Evolutionary conservation across 2,329 filamentous ascomycete genomes (phyloP), one percentile per base, ranked within the genome.

Genomic region (Fusarium decemcellulare): DNA sequence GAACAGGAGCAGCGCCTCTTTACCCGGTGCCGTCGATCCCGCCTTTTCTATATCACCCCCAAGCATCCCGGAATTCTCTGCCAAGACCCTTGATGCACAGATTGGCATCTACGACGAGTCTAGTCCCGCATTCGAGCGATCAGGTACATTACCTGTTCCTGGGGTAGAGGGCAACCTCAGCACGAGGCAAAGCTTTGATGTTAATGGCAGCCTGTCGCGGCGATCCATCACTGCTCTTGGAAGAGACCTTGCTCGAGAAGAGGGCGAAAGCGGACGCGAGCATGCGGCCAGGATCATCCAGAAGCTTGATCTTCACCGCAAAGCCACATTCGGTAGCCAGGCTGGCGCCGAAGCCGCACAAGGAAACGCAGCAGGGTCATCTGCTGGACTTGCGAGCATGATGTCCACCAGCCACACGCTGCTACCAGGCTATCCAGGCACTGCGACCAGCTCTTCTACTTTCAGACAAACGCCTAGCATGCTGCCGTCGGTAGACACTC

Each of bases 1-100:
- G 69, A 85, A 84, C 34, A 82, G 85, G 53, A 85, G 85, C 51
- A 83, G 78, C 59, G 81, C 79, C 23, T 78, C 82, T 3, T 76
- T 86, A 6, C 80, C 84, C 6, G 85, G 86, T 27, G 83, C 84
- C 27, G 76, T 86, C 48, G 91, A 92, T 73, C 90, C 95, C 56
- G 96, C 96, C 12, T 99, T 98, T 81, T 92, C 95, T 8, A 97
- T 99, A 70, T 96, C 93, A 4, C 92, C 94, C 9, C 93, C 96
- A 14, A 90, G 92, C 32, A 91, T 95, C 7, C 93, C 94, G 0
- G 95, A 98, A 77, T 98, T 98, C 77, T 94, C 95, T 6, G 93
- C 94, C 18, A 95, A 93, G 75, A 84, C 87, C 8, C 84, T 90
- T 6, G 93, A 96, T 70, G 88, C 91, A 18, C 87, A 93, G 69